Percentiles rank a stretch among this genome's conserved stretches.
Evolutionary conservation across 768 basidiomycete species (phyloP).

Genomic region (Naganishia randhawae): DNA sequence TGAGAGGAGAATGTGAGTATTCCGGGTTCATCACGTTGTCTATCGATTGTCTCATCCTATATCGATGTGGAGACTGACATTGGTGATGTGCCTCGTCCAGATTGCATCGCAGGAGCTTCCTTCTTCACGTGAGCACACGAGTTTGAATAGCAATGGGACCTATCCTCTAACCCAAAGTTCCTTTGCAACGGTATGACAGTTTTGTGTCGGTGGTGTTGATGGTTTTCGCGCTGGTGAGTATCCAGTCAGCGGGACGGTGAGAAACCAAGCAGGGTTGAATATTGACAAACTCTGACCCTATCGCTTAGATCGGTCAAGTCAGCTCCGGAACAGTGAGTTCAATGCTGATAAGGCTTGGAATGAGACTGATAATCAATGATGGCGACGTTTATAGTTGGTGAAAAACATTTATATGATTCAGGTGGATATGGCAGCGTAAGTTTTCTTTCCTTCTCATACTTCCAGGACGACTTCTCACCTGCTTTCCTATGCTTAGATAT

Average conservation of each 20-base stretch:
- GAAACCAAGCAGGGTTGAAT: too few species aligned
- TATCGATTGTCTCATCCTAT: not conserved
- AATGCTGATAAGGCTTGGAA: not conserved
- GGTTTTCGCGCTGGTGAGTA: constrained; percentile 41
- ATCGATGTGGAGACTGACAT: not conserved
- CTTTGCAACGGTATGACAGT: not conserved
- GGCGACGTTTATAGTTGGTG: constrained; percentile 18
- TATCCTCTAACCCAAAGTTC: not conserved
- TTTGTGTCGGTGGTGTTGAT: constrained; percentile 42
- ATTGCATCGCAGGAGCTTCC: constrained; percentile 48
- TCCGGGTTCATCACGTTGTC: not conserved
- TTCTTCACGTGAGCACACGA: constrained; percentile 27
- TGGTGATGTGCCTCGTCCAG: not conserved
- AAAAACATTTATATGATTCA: constrained; percentile 42
- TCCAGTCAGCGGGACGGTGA: not conserved
- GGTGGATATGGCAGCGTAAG: constrained; percentile 40
- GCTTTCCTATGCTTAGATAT: not conserved
- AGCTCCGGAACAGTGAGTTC: constrained; percentile 29
- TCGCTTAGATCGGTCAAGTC: constrained; percentile 41
- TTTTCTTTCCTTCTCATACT: not conserved
- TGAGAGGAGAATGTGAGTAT: constrained; percentile 29
- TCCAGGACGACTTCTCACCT: constrained; percentile 19
- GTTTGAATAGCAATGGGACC: not conserved
- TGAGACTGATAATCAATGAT: not conserved
- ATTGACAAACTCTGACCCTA: not conserved